These are phyloP conservation scores for Xylariales sp. DNA, from an alignment of 2,329 filamentous ascomycete species.

Conservation along the genomic window DNA sequence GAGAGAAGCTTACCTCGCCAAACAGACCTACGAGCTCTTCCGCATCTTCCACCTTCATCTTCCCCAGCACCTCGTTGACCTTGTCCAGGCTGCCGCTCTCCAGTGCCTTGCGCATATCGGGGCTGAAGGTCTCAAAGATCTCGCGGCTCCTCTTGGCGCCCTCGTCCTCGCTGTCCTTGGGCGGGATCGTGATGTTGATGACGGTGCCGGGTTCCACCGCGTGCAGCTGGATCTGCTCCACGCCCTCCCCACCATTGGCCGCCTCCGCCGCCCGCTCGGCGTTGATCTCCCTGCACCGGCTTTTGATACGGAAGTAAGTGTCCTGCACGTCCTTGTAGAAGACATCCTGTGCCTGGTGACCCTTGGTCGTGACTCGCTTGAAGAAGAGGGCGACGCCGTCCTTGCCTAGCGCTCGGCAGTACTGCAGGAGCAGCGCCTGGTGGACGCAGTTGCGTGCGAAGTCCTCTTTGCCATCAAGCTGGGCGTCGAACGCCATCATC, in stretches of 20 bases:
- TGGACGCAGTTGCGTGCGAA: constrained; percentile 84
- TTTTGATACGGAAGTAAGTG: constrained; percentile 79
- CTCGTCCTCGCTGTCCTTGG: constrained; percentile 61
- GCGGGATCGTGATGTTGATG: constrained; percentile 82
- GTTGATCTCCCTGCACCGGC: constrained; percentile 68
- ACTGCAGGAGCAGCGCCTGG: constrained; percentile 87
- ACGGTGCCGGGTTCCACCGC: constrained; percentile 90
- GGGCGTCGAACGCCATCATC: constrained; percentile 85
- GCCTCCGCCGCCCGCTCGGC: constrained; percentile 46
- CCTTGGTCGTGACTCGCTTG: constrained; percentile 85
- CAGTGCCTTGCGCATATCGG: constrained; percentile 75
- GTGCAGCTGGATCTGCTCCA: constrained; percentile 96
- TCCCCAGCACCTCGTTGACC: constrained; percentile 81
- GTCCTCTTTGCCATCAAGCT: constrained; percentile 72
- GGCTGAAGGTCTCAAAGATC: constrained; percentile 80
- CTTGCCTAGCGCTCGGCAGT: constrained; percentile 83
- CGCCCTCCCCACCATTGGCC: constrained; percentile 52
- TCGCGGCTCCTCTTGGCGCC: constrained; percentile 60
- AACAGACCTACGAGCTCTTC: constrained; percentile 80
- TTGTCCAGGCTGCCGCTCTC: constrained; percentile 86
- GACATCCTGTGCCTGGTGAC: constrained; percentile 84
- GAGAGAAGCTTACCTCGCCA: constrained; percentile 52
- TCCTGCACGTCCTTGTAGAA: constrained; percentile 91
- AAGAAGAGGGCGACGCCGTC: constrained; percentile 93
- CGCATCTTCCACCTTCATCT: constrained; percentile 84